Evolutionary conservation across 208 protist genomes (phyloP).

Genomic region (Trypanosoma caninum): DNA sequence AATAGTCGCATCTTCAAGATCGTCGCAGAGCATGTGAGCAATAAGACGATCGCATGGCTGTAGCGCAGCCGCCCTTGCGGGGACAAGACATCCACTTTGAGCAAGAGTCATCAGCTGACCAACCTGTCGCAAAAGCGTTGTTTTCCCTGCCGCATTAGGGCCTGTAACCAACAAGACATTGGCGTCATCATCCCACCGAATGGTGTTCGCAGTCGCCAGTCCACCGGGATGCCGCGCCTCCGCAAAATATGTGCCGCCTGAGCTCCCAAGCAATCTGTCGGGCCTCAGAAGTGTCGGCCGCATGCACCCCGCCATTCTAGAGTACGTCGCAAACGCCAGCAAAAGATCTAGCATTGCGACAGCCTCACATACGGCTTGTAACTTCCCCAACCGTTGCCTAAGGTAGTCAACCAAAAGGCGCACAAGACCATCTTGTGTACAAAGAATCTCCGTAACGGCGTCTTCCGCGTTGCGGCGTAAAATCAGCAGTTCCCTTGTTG

Average conservation of each 20-base stretch:
- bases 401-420: slow-evolving; percentile 58
- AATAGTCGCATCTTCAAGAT: slow-evolving; percentile 42
- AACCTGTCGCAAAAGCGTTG: slow-evolving; percentile 88
- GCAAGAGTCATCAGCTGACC: slow-evolving; percentile 89
- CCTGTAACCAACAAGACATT: slow-evolving; percentile 85
- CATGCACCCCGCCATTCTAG: slow-evolving; percentile 36
- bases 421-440: slow-evolving; percentile 47
- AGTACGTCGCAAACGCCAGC: slow-evolving; percentile 60
- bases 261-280: slow-evolving; percentile 8
- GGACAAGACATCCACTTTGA: slow-evolving; percentile 92
- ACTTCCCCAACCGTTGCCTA: slow-evolving; percentile 44
- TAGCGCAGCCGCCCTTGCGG: slow-evolving; percentile 48
- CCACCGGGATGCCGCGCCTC: slow-evolving; percentile 26
- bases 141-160: slow-evolving; percentile 94
- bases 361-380: slow-evolving; percentile 83
- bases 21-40: slow-evolving; percentile 83
- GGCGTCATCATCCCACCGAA: slow-evolving; percentile 24
- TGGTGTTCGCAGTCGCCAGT: slow-evolving; percentile 23
- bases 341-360: slow-evolving; percentile 90
- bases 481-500: slow-evolving; percentile 67
- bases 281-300: slow-evolving; percentile 30
- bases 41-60: slow-evolving; percentile 67
- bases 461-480: slow-evolving; percentile 57
- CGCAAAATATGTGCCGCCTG: slow-evolving; percentile 40
- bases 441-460: slow-evolving; percentile 60